These are phyloP conservation scores for Coemansia sp. DNA, from an alignment of 192 early-diverging fungal species.

Conservation along the genomic window DNA sequence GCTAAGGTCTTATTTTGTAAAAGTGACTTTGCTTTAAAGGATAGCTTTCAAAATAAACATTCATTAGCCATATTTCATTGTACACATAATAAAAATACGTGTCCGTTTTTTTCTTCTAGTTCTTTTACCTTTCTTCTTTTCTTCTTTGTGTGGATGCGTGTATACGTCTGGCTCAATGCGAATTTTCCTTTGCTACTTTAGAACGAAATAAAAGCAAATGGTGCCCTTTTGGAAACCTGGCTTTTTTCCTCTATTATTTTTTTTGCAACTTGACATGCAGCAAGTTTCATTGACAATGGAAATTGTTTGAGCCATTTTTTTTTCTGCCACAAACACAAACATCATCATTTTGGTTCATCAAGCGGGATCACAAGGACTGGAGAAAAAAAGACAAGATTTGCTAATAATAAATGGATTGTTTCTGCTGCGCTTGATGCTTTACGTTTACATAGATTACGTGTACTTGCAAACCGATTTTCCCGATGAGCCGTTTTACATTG, in stretches of 20 bases:
- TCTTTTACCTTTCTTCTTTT: not conserved
- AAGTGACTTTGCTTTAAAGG: not conserved
- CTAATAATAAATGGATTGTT: not conserved
- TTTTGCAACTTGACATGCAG: no score
- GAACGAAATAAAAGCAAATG: no score
- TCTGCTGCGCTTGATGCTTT: not conserved
- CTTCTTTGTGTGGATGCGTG: not conserved
- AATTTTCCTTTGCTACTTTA: not conserved
- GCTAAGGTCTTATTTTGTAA: no score
- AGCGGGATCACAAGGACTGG: no score
- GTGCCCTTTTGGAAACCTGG: no score
- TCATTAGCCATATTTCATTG: not conserved
- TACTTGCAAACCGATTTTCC: conserved; percentile 71
- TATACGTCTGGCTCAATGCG: not conserved
- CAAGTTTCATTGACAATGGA: no score
- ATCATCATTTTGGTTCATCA: not conserved
- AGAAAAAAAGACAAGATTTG: not conserved
- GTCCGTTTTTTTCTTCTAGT: no score
- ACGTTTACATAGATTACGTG: conserved; percentile 65
- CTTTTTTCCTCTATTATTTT: no score
- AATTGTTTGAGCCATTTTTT: no score
- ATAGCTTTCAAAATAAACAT: not conserved
- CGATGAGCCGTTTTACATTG: conserved; percentile 77
- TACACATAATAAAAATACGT: not conserved
- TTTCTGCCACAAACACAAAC: not conserved